A percentile compares a stretch with the other conserved stretches of the same genome.
phyloP scores from a whole-genome alignment of 768 basidiomycete species.

The Kondoa malvinella region DNA sequence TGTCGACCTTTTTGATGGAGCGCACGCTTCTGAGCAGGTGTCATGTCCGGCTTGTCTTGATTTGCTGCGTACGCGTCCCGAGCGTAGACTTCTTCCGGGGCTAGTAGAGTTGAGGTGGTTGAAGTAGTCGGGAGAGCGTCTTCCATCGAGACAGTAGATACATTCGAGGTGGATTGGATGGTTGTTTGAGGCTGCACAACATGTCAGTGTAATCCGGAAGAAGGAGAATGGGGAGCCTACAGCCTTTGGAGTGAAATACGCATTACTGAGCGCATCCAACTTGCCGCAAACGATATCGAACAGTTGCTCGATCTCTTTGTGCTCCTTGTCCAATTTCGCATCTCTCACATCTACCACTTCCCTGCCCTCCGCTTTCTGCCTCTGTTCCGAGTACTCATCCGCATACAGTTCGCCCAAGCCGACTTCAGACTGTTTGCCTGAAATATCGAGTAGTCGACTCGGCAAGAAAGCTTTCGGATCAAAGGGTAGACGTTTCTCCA shows the following conservation, averaged over 20 bases:
- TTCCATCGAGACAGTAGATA: constrained; percentile 65
- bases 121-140: constrained; percentile 74
- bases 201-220: background rate
- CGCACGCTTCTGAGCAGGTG: constrained; percentile 63
- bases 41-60: constrained; percentile 60
- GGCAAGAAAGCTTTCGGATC: constrained; percentile 82
- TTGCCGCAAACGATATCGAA: constrained; percentile 79
- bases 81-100: constrained; percentile 76
- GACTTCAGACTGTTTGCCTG: constrained; percentile 70
- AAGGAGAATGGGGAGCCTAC: constrained; percentile 38
- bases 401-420: constrained; percentile 94
- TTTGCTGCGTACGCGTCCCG: constrained; percentile 31
- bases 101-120: constrained; percentile 59
- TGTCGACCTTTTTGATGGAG: constrained; percentile 36
- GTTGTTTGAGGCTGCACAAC: constrained; percentile 60
- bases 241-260: constrained; percentile 85
- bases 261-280: constrained; percentile 82
- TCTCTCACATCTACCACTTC: constrained; percentile 55
- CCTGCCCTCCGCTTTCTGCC: constrained; percentile 39
- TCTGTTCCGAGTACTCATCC: constrained; percentile 55
- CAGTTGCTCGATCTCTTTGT: constrained; percentile 60
- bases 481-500: constrained; percentile 57
- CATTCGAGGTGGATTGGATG: constrained; percentile 68
- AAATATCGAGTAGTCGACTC: constrained; percentile 69
- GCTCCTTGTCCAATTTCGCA: constrained; percentile 71